Evolutionary conservation across 2,329 filamentous ascomycete species (phyloP).

Genomic region (Beauveria pseudobassiana): DNA sequence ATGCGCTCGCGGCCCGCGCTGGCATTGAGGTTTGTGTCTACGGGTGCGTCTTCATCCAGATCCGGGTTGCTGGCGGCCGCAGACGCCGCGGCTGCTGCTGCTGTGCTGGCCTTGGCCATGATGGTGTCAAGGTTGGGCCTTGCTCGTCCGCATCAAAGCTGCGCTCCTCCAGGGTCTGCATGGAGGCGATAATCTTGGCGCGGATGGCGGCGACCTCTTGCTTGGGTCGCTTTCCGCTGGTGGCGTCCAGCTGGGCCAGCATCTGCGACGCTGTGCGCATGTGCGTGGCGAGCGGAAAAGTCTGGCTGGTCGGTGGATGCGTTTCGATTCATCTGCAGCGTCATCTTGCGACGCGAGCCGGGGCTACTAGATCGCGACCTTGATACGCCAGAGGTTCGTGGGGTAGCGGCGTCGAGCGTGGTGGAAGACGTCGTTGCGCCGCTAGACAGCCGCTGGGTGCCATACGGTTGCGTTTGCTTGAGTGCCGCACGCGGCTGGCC

Average conservation of each 20-base stretch:
- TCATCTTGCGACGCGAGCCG: slow-evolving; percentile 51
- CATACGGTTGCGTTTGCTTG: slow-evolving; percentile 24
- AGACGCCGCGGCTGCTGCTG: slow-evolving; percentile 36
- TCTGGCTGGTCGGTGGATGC: slow-evolving; percentile 63
- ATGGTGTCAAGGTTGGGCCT: slow-evolving; percentile 70
- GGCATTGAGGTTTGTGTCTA: slow-evolving; percentile 51
- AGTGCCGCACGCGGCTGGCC: slow-evolving; percentile 21
- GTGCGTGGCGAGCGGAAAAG: slow-evolving; percentile 73
- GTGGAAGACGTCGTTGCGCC: slow-evolving; percentile 54
- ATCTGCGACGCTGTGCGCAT: slow-evolving; percentile 85
- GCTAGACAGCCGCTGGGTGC: slow-evolving; percentile 50
- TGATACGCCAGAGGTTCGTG: slow-evolving; percentile 61
- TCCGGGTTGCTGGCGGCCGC: slow-evolving; percentile 33
- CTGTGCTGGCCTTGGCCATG: slow-evolving; percentile 62
- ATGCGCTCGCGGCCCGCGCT: slow-evolving; percentile 73
- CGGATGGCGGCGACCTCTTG: slow-evolving; percentile 77
- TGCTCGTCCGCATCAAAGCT: slow-evolving; percentile 72
- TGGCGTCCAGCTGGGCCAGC: slow-evolving; percentile 75
- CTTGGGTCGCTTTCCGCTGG: slow-evolving; percentile 70
- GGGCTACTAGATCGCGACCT: slow-evolving; percentile 64
- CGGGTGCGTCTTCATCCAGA: slow-evolving; percentile 46
- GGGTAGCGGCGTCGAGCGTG: slow-evolving; percentile 53
- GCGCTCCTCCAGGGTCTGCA: slow-evolving; percentile 81
- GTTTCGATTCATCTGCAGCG: slow-evolving; percentile 47
- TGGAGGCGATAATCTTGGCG: slow-evolving; percentile 81